Evolutionary conservation across 768 basidiomycete genomes (phyloP).

Genomic region (Psilocybe azurescens): DNA sequence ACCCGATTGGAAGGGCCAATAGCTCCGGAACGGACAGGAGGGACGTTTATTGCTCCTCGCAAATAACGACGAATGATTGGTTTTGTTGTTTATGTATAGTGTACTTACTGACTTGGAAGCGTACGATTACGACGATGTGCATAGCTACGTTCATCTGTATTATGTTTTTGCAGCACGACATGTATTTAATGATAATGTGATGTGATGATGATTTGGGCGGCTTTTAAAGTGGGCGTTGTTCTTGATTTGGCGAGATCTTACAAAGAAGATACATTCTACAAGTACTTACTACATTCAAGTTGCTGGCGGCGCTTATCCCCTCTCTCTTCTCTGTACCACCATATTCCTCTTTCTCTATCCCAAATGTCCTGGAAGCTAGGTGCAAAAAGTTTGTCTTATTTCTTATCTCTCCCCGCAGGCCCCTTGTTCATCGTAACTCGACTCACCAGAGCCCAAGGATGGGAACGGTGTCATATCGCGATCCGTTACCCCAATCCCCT

Average conservation of each 20-base stretch:
- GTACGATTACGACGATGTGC: neutral
- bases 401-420: constrained; percentile 9
- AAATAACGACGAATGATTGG: constrained; percentile 10
- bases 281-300: constrained; percentile 14
- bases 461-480: constrained; percentile 70
- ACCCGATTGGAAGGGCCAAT: constrained; percentile 27
- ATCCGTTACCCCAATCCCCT: constrained; percentile 81
- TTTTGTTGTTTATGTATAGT: constrained; percentile 4
- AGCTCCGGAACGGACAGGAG: constrained; percentile 19
- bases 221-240: neutral
- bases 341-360: constrained; percentile 16
- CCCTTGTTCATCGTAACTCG: constrained; percentile 8
- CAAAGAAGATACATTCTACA: neutral
- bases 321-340: constrained; percentile 24
- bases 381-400: constrained; percentile 41
- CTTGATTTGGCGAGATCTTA: constrained; percentile 11
- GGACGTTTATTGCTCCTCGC: constrained; percentile 11
- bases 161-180: constrained; percentile 6
- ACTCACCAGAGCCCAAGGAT: constrained; percentile 66
- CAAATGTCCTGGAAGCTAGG: constrained; percentile 61
- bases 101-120: constrained; percentile 9
- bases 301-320: constrained; percentile 35
- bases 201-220: neutral
- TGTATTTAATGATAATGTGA: constrained; percentile 3
- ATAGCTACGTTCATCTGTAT: constrained; percentile 8